A percentile compares a stretch with the other conserved stretches of the same genome.
Conservation (phyloP, 2,329 filamentous ascomycete genomes). For the Chrysoporthe puriensis region DNA sequence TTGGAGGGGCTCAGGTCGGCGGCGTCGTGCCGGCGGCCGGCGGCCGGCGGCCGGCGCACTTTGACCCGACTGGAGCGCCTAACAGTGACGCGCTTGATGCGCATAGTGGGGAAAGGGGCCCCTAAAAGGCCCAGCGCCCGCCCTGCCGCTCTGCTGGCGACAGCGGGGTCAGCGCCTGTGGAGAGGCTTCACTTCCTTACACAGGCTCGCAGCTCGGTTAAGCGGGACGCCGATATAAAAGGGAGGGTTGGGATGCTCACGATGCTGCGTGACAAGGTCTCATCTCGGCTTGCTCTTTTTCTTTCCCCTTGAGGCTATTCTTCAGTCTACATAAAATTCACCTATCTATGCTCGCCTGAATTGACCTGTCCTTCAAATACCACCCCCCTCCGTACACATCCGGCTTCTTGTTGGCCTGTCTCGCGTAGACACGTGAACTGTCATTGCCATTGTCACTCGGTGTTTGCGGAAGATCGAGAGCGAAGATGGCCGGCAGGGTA, state of each 20-base stretch:
- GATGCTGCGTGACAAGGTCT: conserved; percentile 18
- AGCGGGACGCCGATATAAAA: conserved; percentile 16
- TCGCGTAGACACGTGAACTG: background rate
- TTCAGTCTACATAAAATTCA: background rate
- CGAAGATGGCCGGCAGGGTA: conserved; percentile 26
- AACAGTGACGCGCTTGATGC: background rate
- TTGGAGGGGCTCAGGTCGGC: conserved; percentile 4
- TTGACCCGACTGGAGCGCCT: conserved; percentile 30
- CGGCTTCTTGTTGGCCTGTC: background rate
- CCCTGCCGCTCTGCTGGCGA: background rate
- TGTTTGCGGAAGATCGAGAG: background rate
- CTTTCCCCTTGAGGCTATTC: background rate
- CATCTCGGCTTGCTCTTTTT: background rate
- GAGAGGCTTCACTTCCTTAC: background rate
- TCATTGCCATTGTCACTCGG: background rate
- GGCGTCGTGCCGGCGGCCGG: conserved; percentile 15
- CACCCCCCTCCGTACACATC: background rate
- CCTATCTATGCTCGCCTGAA: background rate
- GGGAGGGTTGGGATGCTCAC: conserved; percentile 15
- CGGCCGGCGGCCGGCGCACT: conserved; percentile 20
- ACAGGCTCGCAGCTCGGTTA: conserved; percentile 13
- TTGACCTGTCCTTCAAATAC: background rate
- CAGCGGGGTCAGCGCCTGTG: conserved; percentile 15
- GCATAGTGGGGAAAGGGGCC: background rate
- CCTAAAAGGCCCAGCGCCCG: background rate